A percentile compares a stretch with the other conserved stretches of the same genome.
Conservation (phyloP, 495 filamentous ascomycete genomes). For the Cairneyella variabilis region DNA sequence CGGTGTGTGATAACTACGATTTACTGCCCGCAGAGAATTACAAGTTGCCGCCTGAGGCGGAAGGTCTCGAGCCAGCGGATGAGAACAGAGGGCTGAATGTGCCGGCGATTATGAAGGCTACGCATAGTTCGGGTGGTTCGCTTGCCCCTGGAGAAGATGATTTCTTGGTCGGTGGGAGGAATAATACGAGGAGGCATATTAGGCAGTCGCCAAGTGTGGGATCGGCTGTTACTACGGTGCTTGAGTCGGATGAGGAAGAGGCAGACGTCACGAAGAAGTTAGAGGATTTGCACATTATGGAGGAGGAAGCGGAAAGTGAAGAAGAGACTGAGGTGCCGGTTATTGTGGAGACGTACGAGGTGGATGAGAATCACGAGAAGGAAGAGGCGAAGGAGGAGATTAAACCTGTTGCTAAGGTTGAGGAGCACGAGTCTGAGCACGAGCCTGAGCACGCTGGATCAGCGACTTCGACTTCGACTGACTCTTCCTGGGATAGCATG, state of each 20-base stretch:
- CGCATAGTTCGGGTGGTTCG: background rate
- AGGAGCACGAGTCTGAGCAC: conserved; percentile 36
- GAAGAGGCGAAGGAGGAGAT: background rate
- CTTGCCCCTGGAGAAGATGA: conserved; percentile 32
- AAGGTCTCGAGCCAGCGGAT: conserved; percentile 57
- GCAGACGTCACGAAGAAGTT: conserved; percentile 31
- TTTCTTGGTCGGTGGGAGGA: conserved; percentile 41
- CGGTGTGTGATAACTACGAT: conserved; percentile 84
- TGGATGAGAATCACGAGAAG: conserved; percentile 15
- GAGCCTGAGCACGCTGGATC: background rate
- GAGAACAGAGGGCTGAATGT: conserved; percentile 18
- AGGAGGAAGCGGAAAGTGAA: conserved; percentile 33
- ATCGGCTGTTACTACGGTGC: conserved; percentile 67
- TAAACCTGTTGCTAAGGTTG: background rate
- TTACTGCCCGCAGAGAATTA: conserved; percentile 91
- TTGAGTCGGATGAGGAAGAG: conserved; percentile 68
- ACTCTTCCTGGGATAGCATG: conserved; percentile 17
- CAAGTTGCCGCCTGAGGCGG: conserved; percentile 89
- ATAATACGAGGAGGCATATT: conserved; percentile 70
- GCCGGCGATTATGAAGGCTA: conserved; percentile 32
- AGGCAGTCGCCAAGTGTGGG: conserved; percentile 69
- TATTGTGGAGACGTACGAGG: conserved; percentile 24
- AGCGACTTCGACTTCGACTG: conserved; percentile 3
- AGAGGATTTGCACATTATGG: conserved; percentile 12
- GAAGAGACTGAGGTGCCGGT: conserved; percentile 23